Conservation (phyloP, 495 filamentous ascomycete species). For the Hypoxylon subgilvum region DNA sequence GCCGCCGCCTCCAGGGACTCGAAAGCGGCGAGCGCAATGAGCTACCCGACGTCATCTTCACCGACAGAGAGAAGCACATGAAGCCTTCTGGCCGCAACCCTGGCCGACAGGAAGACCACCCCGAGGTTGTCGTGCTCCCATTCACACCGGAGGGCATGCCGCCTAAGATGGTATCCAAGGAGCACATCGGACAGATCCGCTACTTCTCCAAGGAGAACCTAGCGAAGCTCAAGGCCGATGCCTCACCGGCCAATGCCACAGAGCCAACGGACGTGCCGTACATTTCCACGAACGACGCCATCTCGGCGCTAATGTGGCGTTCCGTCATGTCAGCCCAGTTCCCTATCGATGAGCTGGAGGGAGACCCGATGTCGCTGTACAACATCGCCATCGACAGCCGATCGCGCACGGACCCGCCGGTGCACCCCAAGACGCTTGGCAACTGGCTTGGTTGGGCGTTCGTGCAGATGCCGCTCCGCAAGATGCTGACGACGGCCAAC, state of each 20-base stretch:
- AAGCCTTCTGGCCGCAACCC: conserved; percentile 36
- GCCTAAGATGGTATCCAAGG: conserved; percentile 41
- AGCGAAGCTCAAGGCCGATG: conserved; percentile 42
- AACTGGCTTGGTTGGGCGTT: conserved; percentile 45
- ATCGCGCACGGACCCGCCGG: conserved; percentile 37
- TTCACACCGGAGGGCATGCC: conserved; percentile 42
- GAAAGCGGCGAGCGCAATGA: conserved; percentile 20
- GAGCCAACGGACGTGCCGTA: conserved; percentile 35
- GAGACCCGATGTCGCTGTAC: conserved; percentile 41
- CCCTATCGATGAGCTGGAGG: conserved; percentile 39
- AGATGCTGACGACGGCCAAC: conserved; percentile 40
- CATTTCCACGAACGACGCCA: conserved; percentile 51
- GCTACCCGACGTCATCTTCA: conserved; percentile 30
- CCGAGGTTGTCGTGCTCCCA: conserved; percentile 42
- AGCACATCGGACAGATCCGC: conserved; percentile 43
- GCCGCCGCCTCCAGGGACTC: conserved; percentile 41
- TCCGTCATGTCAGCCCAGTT: conserved; percentile 47
- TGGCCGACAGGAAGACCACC: conserved; percentile 42
- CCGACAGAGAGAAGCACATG: conserved; percentile 40
- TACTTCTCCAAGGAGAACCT: conserved; percentile 43
- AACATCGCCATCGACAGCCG: conserved; percentile 47
- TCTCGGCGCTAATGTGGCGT: conserved; percentile 51
- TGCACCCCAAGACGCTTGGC: conserved; percentile 43
- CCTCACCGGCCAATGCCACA: conserved; percentile 41
- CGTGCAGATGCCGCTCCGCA: conserved; percentile 36